phyloP scores from a whole-genome alignment of 805 yeast genomes.

The Ascoidea tarda region DNA sequence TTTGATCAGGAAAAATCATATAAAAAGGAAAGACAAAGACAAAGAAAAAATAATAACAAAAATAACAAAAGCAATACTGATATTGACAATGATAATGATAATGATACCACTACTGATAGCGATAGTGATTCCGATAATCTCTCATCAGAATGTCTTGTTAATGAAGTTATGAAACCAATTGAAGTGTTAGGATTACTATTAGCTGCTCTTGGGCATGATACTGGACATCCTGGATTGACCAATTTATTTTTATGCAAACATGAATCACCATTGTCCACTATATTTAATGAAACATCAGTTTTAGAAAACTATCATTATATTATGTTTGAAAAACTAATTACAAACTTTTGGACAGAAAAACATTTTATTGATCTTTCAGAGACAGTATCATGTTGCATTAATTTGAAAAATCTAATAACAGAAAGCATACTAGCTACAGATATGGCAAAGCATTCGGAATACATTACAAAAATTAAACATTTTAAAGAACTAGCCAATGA shows the following conservation, averaged over 20 bases:
- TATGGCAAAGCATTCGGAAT: slow-evolving; percentile 79
- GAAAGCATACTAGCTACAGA: slow-evolving; percentile 68
- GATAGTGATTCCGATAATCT: too few relatives aligned
- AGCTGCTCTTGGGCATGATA: slow-evolving; percentile 89
- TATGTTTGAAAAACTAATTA: slow-evolving; percentile 37
- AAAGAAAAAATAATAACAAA: too few relatives aligned
- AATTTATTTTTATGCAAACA: slow-evolving; percentile 50
- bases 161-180: slow-evolving; percentile 15
- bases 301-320: slow-evolving; percentile 75
- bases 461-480: slow-evolving; percentile 38
- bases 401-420: slow-evolving; percentile 16
- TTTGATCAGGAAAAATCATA: not conserved
- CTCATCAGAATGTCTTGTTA: not conserved
- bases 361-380: slow-evolving; percentile 6
- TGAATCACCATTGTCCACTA: slow-evolving; percentile 46
- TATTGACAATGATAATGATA: too few relatives aligned
- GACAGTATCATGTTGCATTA: not conserved
- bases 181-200: slow-evolving; percentile 51
- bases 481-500: slow-evolving; percentile 12
- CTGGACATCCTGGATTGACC: slow-evolving; percentile 95
- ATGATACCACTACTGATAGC: too few relatives aligned
- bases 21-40: not conserved
- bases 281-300: slow-evolving; percentile 53
- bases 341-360: slow-evolving; percentile 29
- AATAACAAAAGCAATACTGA: too few relatives aligned